Percentiles rank a stretch among this genome's conserved stretches.
Evolutionary conservation across 352 stramenopile genomes (phyloP).

Genomic region (Pythium monospermum): DNA sequence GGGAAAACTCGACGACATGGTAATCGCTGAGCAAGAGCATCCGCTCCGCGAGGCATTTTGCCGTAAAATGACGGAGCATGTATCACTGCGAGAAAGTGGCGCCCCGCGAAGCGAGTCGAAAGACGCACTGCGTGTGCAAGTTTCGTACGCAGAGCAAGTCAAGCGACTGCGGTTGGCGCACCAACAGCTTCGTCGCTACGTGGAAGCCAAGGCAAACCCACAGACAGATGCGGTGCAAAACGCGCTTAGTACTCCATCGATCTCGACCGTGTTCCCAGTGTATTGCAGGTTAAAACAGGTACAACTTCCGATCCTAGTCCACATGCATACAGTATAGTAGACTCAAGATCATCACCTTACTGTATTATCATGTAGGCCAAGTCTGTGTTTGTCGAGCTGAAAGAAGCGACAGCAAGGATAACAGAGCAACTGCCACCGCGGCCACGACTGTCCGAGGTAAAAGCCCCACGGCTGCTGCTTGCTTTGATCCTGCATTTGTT

Average conservation of each 20-base stretch:
- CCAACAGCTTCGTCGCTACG: constrained; percentile 25
- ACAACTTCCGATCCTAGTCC: too few species aligned
- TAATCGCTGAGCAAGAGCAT: constrained; percentile 24
- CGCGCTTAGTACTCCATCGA: constrained; percentile 23
- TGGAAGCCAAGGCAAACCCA: constrained; percentile 26
- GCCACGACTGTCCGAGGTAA: constrained; percentile 29
- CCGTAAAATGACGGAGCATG: constrained; percentile 45
- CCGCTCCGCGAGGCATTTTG: constrained; percentile 44
- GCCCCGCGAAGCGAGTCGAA: neutral
- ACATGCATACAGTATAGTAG: too few species aligned
- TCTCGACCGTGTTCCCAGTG: constrained; percentile 41
- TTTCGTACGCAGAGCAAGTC: constrained; percentile 8
- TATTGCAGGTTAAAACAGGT: constrained; percentile 52
- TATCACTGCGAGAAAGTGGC: constrained; percentile 23
- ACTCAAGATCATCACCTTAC: too few species aligned
- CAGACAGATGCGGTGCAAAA: constrained; percentile 25
- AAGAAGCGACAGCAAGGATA: constrained; percentile 29
- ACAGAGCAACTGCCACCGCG: constrained; percentile 24
- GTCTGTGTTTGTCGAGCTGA: constrained; percentile 32
- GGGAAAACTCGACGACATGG: constrained; percentile 29
- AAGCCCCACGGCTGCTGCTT: too few species aligned
- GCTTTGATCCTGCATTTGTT: too few species aligned
- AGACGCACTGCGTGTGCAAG: constrained; percentile 3
- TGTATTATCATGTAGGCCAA: constrained; percentile 26
- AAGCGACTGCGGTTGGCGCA: constrained; percentile 32